Percentiles rank a stretch among this genome's conserved stretches.
Evolutionary conservation across 176 grass and related monocot species (phyloP).

Genomic region (Raddia guianensis): DNA sequence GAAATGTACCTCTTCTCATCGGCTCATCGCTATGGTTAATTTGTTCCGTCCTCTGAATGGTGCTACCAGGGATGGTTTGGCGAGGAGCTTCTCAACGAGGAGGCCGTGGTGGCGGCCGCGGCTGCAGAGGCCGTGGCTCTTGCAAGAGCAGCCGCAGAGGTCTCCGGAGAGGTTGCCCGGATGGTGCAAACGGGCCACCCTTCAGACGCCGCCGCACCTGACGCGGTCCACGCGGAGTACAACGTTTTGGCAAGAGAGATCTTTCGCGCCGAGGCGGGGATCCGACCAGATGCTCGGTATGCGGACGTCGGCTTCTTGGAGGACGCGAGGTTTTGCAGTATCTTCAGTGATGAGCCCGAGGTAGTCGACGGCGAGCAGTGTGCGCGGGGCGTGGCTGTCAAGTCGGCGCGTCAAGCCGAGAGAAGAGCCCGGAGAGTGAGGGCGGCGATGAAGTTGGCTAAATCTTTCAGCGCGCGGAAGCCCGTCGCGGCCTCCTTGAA

Average conservation of each 20-base stretch:
- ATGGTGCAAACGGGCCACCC: slow-evolving; percentile 41
- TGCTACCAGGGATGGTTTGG: slow-evolving; percentile 43
- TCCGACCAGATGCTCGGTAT: slow-evolving; percentile 23
- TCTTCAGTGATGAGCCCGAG: slow-evolving; percentile 50
- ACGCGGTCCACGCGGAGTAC: neutral
- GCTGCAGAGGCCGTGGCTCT: slow-evolving; percentile 86
- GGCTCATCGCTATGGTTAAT: neutral
- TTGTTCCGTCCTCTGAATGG: neutral
- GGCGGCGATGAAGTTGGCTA: slow-evolving; percentile 53
- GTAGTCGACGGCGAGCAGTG: slow-evolving; percentile 20
- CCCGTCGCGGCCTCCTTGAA: slow-evolving; percentile 37
- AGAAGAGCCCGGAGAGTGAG: slow-evolving; percentile 71
- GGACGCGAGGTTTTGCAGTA: slow-evolving; percentile 40
- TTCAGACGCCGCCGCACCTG: neutral
- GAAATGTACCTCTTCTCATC: neutral
- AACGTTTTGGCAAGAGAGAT: slow-evolving; percentile 34
- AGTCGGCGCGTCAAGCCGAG: slow-evolving; percentile 64
- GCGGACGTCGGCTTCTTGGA: slow-evolving; percentile 18
- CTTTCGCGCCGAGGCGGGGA: slow-evolving; percentile 39
- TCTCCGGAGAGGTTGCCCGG: slow-evolving; percentile 71
- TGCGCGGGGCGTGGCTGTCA: slow-evolving; percentile 49
- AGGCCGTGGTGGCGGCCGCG: slow-evolving; percentile 71
- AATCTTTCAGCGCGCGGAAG: slow-evolving; percentile 34
- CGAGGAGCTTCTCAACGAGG: slow-evolving; percentile 63
- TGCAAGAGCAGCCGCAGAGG: slow-evolving; percentile 78